Base-by-base conservation (phyloP, 2,329 filamentous ascomycete species). In the Colletotrichum echinochloae region DNA sequence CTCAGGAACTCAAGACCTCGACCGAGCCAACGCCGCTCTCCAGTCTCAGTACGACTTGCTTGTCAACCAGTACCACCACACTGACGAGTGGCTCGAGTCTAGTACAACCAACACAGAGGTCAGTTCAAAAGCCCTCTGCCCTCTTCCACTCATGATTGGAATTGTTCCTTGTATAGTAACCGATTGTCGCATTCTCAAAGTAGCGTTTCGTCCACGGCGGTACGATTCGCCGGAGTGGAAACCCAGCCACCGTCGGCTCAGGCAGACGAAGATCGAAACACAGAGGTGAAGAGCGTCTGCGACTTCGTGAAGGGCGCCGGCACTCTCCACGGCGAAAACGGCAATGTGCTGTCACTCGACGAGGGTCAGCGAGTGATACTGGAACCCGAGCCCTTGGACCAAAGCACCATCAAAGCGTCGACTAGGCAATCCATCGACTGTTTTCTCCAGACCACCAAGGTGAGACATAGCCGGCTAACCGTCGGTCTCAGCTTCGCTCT, bases 401-500 rank as follows among this genome's bases (percentile, higher is more conserved):
- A 52, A 8, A 52, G 49, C 49, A 52, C 28, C 26, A n/a, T 52
- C 49, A 52, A 52, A 8, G 18, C 28, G 26, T 30, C 49, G 28
- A 52, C 49, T 8, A 30, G 18, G 28, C 49, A 52, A 33, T 52
- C 49, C 0, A 52, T 52, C 16, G 49, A 52, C 28, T 18, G 3
- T n/a, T 52, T 52, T 28, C 8, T 52, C 18, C 18, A 33, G 8
- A 52, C 23, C 1, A 52, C 49, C 7, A 33, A 28, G 8, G 28
- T n/a, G 18, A 33, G 65, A 8, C 41, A 63, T 8, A 33, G 3
- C 11, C 65, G 65, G 7, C 51, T 68, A 7, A 30, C 30, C 30
- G 26, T 57, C 23, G 65, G 60, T 35, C 65, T 64, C 26, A 28
- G 26, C 11, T 44, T 68, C 1, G 51, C 65, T 2, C 33, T 64